Conservation (phyloP, 306 rosid genomes). For the Myrica gale region DNA sequence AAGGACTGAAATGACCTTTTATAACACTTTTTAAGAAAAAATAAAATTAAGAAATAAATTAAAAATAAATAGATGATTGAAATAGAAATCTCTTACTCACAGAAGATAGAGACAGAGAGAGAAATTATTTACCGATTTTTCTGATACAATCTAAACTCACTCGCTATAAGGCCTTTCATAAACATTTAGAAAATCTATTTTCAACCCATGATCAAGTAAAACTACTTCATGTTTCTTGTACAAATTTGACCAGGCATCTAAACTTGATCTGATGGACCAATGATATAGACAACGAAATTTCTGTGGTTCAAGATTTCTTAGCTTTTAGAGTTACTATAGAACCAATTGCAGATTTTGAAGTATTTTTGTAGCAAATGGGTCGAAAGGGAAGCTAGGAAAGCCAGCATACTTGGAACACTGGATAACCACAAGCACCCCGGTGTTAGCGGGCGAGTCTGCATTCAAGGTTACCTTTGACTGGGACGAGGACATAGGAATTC, state of each 20-base stretch:
- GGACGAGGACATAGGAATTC: slow-evolving; percentile 56
- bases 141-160: neutral
- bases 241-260: neutral
- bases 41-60: too few species aligned
- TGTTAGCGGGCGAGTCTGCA: slow-evolving; percentile 50
- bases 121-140: neutral
- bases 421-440: slow-evolving; percentile 40
- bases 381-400: slow-evolving; percentile 56
- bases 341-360: neutral
- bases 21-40: too few species aligned
- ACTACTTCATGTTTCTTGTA: too few species aligned
- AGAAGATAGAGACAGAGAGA: too few species aligned
- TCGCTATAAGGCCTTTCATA: neutral
- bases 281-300: neutral
- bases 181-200: neutral
- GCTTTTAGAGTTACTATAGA: neutral
- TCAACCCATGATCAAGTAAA: neutral
- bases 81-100: too few species aligned
- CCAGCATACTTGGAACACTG: slow-evolving; percentile 58
- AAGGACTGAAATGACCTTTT: too few species aligned
- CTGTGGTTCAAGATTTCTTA: neutral
- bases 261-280: neutral
- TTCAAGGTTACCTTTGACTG: slow-evolving; percentile 58
- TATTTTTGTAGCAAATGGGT: slow-evolving; percentile 42
- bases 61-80: too few species aligned